A percentile compares a stretch with the other conserved stretches of the same genome.
These are phyloP conservation scores for Zalaria sp. DNA, from an alignment of 2,329 filamentous ascomycete species.

Conservation along the genomic window DNA sequence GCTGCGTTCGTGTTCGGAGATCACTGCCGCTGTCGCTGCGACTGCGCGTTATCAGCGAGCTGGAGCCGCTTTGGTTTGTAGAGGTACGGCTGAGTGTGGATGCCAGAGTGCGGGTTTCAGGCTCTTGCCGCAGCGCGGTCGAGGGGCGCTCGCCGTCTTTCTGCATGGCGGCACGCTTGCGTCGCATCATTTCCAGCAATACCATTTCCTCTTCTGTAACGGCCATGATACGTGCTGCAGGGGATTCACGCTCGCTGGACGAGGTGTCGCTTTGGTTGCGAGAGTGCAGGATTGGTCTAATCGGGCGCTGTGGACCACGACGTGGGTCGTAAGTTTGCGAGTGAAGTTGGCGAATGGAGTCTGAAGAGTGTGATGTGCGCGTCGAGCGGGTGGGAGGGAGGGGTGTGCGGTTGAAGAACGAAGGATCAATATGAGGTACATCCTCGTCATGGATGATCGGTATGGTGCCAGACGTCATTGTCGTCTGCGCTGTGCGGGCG, in stretches of 20 bases:
- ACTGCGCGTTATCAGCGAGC: neutral
- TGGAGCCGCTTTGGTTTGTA: constrained; percentile 1
- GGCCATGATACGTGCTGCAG: constrained; percentile 21
- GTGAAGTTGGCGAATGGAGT: neutral
- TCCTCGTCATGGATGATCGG: constrained; percentile 10
- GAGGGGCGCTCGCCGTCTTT: neutral
- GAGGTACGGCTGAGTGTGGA: neutral
- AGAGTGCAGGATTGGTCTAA: neutral
- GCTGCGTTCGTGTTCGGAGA: neutral
- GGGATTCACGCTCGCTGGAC: constrained; percentile 1
- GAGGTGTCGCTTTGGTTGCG: neutral
- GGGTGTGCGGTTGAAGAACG: constrained; percentile 5
- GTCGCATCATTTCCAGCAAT: constrained; percentile 34
- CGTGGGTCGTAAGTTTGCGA: neutral
- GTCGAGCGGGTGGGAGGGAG: constrained; percentile 3
- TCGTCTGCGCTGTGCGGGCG: constrained; percentile 7
- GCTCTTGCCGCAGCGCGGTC: constrained; percentile 1
- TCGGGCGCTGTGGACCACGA: neutral
- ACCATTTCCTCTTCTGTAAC: constrained; percentile 37
- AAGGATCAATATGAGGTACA: constrained; percentile 1
- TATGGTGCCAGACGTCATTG: constrained; percentile 13
- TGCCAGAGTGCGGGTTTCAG: neutral
- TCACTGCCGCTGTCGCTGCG: neutral
- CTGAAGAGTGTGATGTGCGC: constrained; percentile 1
- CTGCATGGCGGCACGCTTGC: constrained; percentile 24